Evolutionary conservation across 163 green algal genomes (phyloP), one percentile per base, ranked within the genome.

Genomic region (Scenedesmus sp.): DNA sequence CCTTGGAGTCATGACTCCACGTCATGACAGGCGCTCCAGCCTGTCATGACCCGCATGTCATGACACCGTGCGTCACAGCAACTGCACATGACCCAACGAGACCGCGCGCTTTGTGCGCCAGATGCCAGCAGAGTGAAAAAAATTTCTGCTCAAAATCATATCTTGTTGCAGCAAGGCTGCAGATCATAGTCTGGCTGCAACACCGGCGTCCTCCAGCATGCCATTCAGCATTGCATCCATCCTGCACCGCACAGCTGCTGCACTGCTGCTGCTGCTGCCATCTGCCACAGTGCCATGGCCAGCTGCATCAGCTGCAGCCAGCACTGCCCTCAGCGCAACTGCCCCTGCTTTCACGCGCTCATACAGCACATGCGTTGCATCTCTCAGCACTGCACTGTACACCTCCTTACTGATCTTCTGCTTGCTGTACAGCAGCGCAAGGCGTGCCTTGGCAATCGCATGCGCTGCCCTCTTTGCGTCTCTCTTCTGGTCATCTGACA

Each of bases 341-440:
- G 73, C 16, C 7, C 86, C 86, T 12, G 20, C 54, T 60, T 90
- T 90, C 54, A 84, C 54, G 34, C 13, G 46, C 20, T 90, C 87
- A n/a, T 91, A 91, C 55, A 91, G 18, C 54, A 23, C 74, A 66
- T 85, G 87, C 8, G 87, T 91, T 7, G 67, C 73, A 3, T 23
- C 73, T 10, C 74, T 67, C 4, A n/a, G 9, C 16, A 62, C 67
- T 55, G 60, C 12, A 3, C 7, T 74, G 55, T 86, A 91, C 66
- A 60, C 10, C n/a, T 91, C 87, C 54, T 73, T 67, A 20, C 8
- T 76, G 6, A 91, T 60, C 54, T 52, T 46, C 12, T 56, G 73
- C 20, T 18, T 10, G 12, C 18, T 2, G 20, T 86, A 76, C 73
- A 91, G 57, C 3, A 73, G 87, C 23, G 3, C 26, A 7, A 91